Base-by-base conservation (phyloP, 345 rosid species). In the Salix arbutifolia region DNA sequence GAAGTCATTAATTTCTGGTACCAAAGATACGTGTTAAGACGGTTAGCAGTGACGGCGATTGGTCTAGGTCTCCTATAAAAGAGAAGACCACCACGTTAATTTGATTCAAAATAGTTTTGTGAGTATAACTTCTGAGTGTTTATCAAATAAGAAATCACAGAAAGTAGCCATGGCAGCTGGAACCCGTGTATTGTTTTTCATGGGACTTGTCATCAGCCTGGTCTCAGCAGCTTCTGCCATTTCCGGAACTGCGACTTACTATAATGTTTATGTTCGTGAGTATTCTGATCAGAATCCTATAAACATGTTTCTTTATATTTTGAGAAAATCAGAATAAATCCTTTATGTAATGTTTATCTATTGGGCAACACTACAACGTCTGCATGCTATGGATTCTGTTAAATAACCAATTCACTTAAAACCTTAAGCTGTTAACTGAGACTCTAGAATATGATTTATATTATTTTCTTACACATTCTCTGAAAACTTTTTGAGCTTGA, bases 351-450 rank as follows among this genome's bases (percentile, higher is more conserved):
- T 37, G 40, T 42, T 42, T 42, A 42, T 42, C 11, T 42, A 9
- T 8, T 42, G 14, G 14, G 12, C 46, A 42, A 52, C n/a, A 18
- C 21, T 7, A 19, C 70, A 76, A 70, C 78, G 10, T 76, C 79
- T 5, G 77, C 80, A 19, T 80, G 83, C 83, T 72, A 72, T 33
- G 76, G 79, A 5, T 25, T 0, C 4, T 26, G 28, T 26, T 26
- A 26, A 26, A 26, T 26, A 26, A 26, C 28, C 28, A 26, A 26
- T 1, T 26, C 28, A 26, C 1, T 26, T 26, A 26, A 26, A 26
- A 26, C 1, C 28, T 26, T 26, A 26, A 26, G 28, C 1, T 26
- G 28, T 26, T 26, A 26, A 1, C 28, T 26, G 28, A 26, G 28
- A 26, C 28, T 26, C 28, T 26, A 26, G 28, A 26, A 26, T 26